Percentiles rank a stretch among this genome's conserved stretches.
Conservation (phyloP, 2,329 filamentous ascomycete species). For the Diaporthe sp. region DNA sequence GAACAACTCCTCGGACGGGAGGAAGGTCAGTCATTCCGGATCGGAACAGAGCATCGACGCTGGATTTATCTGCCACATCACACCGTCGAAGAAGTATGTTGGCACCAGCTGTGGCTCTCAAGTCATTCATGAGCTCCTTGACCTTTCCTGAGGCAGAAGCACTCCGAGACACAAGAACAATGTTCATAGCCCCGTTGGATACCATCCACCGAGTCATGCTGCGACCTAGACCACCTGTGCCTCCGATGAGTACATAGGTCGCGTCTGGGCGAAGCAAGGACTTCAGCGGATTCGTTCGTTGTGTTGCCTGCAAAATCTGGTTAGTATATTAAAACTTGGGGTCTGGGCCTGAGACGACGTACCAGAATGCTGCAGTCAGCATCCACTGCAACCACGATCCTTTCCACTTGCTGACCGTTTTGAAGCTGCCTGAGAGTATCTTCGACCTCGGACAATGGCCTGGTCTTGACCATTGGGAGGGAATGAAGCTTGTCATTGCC, state of each 20-base stretch:
- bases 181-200: slow-evolving; percentile 41
- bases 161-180: slow-evolving; percentile 35
- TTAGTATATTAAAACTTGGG: slow-evolving; percentile 17
- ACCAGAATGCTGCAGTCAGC: slow-evolving; percentile 1
- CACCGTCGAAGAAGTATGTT: slow-evolving; percentile 36
- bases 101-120: slow-evolving; percentile 28
- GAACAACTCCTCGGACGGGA: slow-evolving; percentile 53
- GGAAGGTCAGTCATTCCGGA: slow-evolving; percentile 56
- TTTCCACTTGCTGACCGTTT: slow-evolving; percentile 56
- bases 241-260: slow-evolving; percentile 48
- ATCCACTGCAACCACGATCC: slow-evolving; percentile 40
- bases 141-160: slow-evolving; percentile 37
- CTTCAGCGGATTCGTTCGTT: slow-evolving; percentile 24
- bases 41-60: slow-evolving; percentile 54
- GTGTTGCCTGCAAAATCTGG: slow-evolving; percentile 25
- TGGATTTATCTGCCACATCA: slow-evolving; percentile 55
- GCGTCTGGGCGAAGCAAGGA: slow-evolving; percentile 41
- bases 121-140: slow-evolving; percentile 31
- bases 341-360: slow-evolving; percentile 11
- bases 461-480: slow-evolving; percentile 52
- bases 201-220: slow-evolving; percentile 46
- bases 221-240: slow-evolving; percentile 48
- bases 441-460: slow-evolving; percentile 57
- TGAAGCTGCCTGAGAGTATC: slow-evolving; percentile 54
- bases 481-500: slow-evolving; percentile 52